phyloP scores from a whole-genome alignment of 306 rosid species.

The Prunus padus region DNA sequence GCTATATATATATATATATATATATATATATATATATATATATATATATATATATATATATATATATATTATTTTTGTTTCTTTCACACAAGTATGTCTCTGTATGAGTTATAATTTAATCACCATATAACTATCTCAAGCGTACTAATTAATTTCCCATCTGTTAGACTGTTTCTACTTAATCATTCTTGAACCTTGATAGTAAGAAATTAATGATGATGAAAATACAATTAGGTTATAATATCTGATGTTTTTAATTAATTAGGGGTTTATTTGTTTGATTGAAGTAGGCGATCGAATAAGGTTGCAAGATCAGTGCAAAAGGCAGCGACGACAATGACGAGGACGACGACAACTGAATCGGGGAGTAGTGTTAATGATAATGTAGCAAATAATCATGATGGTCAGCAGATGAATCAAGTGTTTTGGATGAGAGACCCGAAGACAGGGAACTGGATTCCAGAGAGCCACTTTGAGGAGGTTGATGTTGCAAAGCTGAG shows the following conservation, averaged over 20 bases:
- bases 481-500: conserved; percentile 48
- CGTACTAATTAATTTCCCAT: no score
- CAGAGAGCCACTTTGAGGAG: conserved; percentile 54
- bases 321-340: conserved; percentile 8
- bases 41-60: no score
- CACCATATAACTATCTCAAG: no score
- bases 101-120: no score
- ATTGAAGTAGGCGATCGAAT: conserved; percentile 24
- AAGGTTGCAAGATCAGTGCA: conserved; percentile 14
- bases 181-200: no score
- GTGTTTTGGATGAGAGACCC: conserved; percentile 69
- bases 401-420: conserved; percentile 5
- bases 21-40: no score
- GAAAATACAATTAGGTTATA: no score
- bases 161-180: no score
- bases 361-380: not conserved
- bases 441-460: conserved; percentile 63
- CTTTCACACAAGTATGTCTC: no score
- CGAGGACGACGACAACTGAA: not conserved
- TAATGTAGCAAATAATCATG: not conserved
- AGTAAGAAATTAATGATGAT: no score
- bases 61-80: not conserved
- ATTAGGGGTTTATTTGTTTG: not conserved
- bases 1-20: not conserved
- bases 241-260: not conserved